Evolutionary conservation across 2,329 filamentous ascomycete species (phyloP).

Genomic region (Grosmannia serpens): DNA sequence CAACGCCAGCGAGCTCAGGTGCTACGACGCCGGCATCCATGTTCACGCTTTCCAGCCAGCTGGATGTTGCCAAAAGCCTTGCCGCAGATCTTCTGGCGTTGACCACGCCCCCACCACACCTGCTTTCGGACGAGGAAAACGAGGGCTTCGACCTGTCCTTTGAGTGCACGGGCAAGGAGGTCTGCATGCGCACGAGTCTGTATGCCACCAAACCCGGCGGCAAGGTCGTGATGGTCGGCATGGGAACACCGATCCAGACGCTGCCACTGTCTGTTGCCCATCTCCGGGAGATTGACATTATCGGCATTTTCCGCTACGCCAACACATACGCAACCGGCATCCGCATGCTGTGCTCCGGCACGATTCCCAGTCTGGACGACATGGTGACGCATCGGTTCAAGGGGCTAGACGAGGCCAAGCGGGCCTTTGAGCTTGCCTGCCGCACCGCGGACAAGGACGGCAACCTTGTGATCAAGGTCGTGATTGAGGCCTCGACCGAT

Average conservation of each 20-base stretch:
- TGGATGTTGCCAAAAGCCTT: constrained; percentile 38
- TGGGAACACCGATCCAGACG: constrained; percentile 68
- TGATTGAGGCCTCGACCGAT: constrained; percentile 31
- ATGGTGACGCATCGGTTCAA: constrained; percentile 65
- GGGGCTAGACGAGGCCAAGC: constrained; percentile 48
- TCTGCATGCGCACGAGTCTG: constrained; percentile 63
- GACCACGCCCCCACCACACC: constrained; percentile 19
- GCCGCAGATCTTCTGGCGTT: constrained; percentile 37
- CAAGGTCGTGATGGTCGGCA: constrained; percentile 65
- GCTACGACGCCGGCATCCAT: constrained; percentile 32
- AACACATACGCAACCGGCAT: constrained; percentile 68
- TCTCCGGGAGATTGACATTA: constrained; percentile 62
- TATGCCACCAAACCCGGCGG: constrained; percentile 61
- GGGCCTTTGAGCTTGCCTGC: constrained; percentile 59
- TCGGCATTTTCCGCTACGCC: constrained; percentile 69
- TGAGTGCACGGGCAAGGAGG: constrained; percentile 66
- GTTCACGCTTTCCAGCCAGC: constrained; percentile 33
- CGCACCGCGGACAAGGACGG: constrained; percentile 56
- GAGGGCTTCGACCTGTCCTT: constrained; percentile 59
- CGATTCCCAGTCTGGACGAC: constrained; percentile 52
- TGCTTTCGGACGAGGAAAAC: constrained; percentile 41
- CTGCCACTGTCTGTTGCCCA: constrained; percentile 62
- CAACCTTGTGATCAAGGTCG: constrained; percentile 61
- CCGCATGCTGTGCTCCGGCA: constrained; percentile 39
- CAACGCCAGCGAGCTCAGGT: constrained; percentile 31